Evolutionary conservation across 345 rosid genomes (phyloP), one percentile per base, ranked within the genome.

Genomic region (Rhizophora apiculata): DNA sequence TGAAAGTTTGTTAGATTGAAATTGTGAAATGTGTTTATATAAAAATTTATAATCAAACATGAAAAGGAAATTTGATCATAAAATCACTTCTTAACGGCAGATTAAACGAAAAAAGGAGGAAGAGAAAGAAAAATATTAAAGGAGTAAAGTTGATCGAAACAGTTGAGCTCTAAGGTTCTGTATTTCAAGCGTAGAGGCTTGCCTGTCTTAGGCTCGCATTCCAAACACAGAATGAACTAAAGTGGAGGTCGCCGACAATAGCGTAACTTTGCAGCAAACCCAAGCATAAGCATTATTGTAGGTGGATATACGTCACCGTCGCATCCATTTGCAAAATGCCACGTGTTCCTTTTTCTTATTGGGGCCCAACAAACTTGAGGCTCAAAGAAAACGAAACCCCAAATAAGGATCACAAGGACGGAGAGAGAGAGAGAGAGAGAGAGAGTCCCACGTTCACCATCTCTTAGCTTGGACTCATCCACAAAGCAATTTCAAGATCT

Each of bases 181-280:
- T 43, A 13, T 11, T 3, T 43, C 15, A 13, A 2, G 49, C 19
- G 49, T 18, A 3, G 18, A 43, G 49, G 1, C 18, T 43, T 43
- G 5, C 49, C 49, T 15, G 49, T 11, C 49, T 19, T 3, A 43
- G 18, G 49, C 49, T 0, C 49, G 49, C 49, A 43, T 3, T 3
- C 49, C 49, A 13, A 43, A 13, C 18, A 43, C 49, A 43, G 19
- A 43, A 11, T 13, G 49, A 43, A 43, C 34, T 46, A 68, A 54
- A 37, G 39, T 21, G 7, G 67, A 58, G 22, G 48, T 68, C 52
- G 75, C 75, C 72, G 72, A 65, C 79, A 15, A 69, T 49, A 22
- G 54, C 71, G 79, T 68, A 79, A 54, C 66, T 74, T 68, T 62
- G 60, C 67, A 63, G 71, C 68, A 74, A 79, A 32, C 69, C 15